Base-by-base conservation (phyloP, 768 basidiomycete genomes). In the Calocera viscosa region DNA sequence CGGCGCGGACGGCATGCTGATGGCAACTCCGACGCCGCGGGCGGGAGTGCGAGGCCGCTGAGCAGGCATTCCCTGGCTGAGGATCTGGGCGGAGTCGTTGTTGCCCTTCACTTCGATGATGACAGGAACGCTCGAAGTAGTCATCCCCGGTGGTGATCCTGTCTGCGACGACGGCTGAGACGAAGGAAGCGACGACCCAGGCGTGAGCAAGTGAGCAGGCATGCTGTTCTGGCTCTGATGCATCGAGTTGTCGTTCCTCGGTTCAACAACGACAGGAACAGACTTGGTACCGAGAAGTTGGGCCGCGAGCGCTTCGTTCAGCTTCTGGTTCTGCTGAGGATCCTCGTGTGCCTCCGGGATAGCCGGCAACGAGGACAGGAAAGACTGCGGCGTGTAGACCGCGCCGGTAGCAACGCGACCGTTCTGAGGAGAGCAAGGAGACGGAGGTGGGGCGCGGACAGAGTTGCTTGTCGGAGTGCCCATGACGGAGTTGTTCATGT, bases 41-140 rank as follows among this genome's bases (percentile, higher is more conserved):
- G 53, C 53, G 26, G 53, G 53, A 60, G 53, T 60, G 53, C 53
- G 53, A 60, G 53, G 53, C 14, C 53, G 53, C 53, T 60, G 53
- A 10, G 24, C 53, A 16, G 53, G 53, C 53, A 60, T 60, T 5
- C 30, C 30, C 30, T 60, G 53, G 30, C 26, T 32, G 14, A 60
- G 11, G 7, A 60, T 60, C 30, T 60, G 53, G 2, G 53, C 24
- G 14, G 53, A 14, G 10, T 60, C 53, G 53, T 16, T 32, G 7
- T 14, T 60, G 2, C 24, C 30, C 22, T 60, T 60, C 2, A 16
- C 16, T 16, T 60, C 53, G 19, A 16, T 32, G 2, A 26, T 26
- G 19, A 10, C 24, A 16, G 53, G 24, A 22, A 30, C 24, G 30
- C 53, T 22, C 43, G 43, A 24, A 3, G 43, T 24, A 3, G 43